Evolutionary conservation across 1,139 yeast genomes (phyloP).

Genomic region (Yamadazyma aaseri): DNA sequence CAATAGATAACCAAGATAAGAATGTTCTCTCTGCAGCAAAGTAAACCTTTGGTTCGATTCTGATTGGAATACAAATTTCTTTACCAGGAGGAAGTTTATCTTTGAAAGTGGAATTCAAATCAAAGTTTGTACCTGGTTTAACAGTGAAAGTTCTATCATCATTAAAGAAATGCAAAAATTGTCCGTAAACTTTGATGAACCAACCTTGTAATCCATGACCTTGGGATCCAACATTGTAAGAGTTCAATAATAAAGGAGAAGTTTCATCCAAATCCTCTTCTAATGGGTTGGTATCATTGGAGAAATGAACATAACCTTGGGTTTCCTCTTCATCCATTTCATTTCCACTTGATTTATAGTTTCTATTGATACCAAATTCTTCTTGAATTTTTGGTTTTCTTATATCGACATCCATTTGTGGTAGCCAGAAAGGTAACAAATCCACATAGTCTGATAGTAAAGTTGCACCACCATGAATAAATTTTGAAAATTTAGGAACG

Average conservation of each 20-base stretch:
- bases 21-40: conserved; percentile 83
- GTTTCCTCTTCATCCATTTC: conserved; percentile 50
- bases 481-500: conserved; percentile 95
- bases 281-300: conserved; percentile 47
- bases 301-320: conserved; percentile 44
- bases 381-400: conserved; percentile 78
- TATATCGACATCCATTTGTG: conserved; percentile 97
- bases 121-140: conserved; percentile 80
- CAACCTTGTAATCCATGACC: conserved; percentile 33
- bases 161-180: conserved; percentile 49
- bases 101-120: conserved; percentile 48
- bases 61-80: conserved; percentile 69
- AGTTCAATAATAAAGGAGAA: conserved; percentile 40
- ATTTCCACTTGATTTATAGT: conserved; percentile 45
- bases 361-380: conserved; percentile 56
- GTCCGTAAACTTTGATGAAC: conserved; percentile 33
- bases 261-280: conserved; percentile 49
- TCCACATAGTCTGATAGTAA: conserved; percentile 78
- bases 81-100: conserved; percentile 73
- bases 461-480: conserved; percentile 93
- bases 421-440: conserved; percentile 93
- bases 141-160: conserved; percentile 73
- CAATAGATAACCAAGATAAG: conserved; percentile 74
- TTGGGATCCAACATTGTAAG: conserved; percentile 26
- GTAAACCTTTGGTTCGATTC: conserved; percentile 83